Evolutionary conservation across 805 yeast genomes (phyloP).

Genomic region (Candida maris): DNA sequence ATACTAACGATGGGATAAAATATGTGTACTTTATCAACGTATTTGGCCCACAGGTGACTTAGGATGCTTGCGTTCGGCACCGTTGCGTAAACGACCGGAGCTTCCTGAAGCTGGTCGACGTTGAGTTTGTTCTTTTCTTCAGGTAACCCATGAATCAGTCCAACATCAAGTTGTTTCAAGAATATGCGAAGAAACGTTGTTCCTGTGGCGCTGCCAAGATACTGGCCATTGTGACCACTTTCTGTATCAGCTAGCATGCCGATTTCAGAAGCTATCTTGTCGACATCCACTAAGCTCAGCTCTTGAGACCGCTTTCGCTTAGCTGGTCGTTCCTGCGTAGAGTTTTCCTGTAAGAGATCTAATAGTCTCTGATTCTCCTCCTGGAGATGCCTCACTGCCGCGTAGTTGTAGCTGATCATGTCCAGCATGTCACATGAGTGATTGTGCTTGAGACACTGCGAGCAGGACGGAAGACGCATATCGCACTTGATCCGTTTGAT

Average conservation of each 20-base stretch:
- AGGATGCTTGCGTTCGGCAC: neutral
- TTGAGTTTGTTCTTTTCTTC: neutral
- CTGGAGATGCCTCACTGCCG: slow-evolving; percentile 1
- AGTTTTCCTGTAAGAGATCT: neutral
- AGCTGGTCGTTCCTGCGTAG: neutral
- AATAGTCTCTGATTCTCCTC: neutral
- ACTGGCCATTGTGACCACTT: neutral
- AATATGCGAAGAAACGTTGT: slow-evolving; percentile 2
- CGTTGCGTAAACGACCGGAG: slow-evolving; percentile 1
- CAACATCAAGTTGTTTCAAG: slow-evolving; percentile 1
- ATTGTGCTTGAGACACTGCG: slow-evolving; percentile 1
- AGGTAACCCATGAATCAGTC: neutral
- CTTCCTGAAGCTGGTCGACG: neutral
- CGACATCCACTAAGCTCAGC: neutral
- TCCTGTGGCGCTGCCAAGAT: slow-evolving; percentile 7
- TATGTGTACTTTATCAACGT: slow-evolving; percentile 4
- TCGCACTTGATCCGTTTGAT: slow-evolving; percentile 5
- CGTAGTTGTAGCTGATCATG: slow-evolving; percentile 2
- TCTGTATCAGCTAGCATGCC: slow-evolving; percentile 2
- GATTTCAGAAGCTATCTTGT: slow-evolving; percentile 1
- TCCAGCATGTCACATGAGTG: slow-evolving; percentile 4
- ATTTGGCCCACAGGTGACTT: slow-evolving; percentile 1
- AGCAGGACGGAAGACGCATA: slow-evolving; percentile 3
- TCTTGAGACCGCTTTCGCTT: neutral
- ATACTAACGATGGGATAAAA: slow-evolving; percentile 3